Conservation (phyloP, 352 stramenopile species). For the Thraustochytrium striatum region DNA sequence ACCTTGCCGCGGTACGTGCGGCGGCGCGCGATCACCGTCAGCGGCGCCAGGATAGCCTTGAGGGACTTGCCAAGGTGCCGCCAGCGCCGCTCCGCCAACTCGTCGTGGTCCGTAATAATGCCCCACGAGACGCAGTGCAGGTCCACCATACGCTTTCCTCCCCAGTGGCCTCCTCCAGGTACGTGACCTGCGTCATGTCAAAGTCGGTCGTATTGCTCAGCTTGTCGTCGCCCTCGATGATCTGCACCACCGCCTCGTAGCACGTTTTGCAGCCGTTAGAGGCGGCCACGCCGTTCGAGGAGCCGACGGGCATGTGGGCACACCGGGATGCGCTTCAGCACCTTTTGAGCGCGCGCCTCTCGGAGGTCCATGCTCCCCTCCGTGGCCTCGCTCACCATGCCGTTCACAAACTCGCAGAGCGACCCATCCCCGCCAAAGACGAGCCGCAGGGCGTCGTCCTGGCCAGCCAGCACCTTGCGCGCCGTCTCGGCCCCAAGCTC, state of each 20-base stretch:
- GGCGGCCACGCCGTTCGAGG: slow-evolving; percentile 22
- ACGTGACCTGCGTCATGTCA: background rate
- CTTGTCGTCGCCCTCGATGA: slow-evolving; percentile 17
- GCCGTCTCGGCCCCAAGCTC: slow-evolving; percentile 1
- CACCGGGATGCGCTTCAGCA: background rate
- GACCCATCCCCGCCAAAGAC: slow-evolving; percentile 25
- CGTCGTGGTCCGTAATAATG: slow-evolving; percentile 24
- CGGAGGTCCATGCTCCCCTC: slow-evolving; percentile 2
- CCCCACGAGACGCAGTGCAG: background rate
- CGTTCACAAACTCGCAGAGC: slow-evolving; percentile 22
- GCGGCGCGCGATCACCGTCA: background rate
- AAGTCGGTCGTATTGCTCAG: background rate
- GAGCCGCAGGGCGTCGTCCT: background rate
- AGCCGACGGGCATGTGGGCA: background rate
- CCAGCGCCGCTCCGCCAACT: slow-evolving; percentile 1
- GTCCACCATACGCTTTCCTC: background rate
- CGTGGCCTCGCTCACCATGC: background rate
- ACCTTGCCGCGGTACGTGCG: background rate
- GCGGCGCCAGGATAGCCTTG: background rate
- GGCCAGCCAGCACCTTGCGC: background rate
- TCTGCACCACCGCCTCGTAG: slow-evolving; percentile 6
- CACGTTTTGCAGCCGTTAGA: background rate
- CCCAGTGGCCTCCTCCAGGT: background rate
- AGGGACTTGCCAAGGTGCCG: slow-evolving; percentile 20
- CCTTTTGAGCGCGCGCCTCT: background rate